phyloP scores from a whole-genome alignment of 1,139 yeast species.

The Candida frijolesensis region DNA sequence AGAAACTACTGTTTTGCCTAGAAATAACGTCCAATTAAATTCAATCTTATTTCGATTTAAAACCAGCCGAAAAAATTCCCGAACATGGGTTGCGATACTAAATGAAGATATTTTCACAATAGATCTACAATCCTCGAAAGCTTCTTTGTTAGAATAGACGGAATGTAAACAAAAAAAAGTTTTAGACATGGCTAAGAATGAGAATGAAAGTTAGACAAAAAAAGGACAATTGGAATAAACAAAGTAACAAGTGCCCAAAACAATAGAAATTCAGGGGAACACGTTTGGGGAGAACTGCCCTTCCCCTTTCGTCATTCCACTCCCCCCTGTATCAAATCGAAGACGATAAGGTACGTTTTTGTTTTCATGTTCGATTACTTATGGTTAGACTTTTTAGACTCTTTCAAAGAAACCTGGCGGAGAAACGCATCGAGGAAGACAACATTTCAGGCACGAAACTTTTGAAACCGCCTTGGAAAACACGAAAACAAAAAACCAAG shows the following conservation, averaged over 20 bases:
- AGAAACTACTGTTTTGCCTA: no score
- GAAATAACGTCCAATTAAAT: no score
- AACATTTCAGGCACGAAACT: neutral
- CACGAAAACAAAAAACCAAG: neutral
- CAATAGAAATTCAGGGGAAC: neutral
- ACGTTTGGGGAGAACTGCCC: neutral
- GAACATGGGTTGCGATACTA: no score
- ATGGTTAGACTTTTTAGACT: no score
- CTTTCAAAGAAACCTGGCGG: neutral
- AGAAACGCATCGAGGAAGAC: neutral
- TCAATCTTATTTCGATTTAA: no score
- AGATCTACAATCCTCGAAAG: no score
- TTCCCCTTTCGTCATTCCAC: no score
- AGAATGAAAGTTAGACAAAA: neutral
- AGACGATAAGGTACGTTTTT: neutral
- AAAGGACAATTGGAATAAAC: neutral
- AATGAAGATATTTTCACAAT: no score
- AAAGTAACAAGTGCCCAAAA: neutral
- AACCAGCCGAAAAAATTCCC: no score
- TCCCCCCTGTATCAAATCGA: conserved; percentile 1
- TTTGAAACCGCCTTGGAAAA: neutral
- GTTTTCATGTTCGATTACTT: neutral
- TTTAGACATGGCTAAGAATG: no score
- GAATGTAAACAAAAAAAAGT: neutral
- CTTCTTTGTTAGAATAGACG: no score